Evolutionary conservation across 768 basidiomycete species (phyloP).

Genomic region (Rhizopogon roseolus): DNA sequence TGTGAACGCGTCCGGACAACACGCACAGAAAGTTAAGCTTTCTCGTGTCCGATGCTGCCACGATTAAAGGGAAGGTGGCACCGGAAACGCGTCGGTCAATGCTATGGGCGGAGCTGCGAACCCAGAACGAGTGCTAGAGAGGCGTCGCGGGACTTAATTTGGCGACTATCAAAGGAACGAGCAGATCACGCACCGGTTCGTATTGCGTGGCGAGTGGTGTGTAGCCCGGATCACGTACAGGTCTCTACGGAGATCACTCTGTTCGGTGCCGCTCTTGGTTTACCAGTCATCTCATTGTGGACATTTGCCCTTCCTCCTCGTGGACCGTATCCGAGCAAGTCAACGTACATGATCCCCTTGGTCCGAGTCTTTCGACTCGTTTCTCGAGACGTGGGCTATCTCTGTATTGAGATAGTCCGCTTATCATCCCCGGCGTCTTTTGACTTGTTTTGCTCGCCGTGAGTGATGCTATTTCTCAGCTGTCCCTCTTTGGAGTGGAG

Average conservation of each 20-base stretch:
- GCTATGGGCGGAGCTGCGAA: conserved; percentile 8
- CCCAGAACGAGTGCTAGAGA: conserved; percentile 35
- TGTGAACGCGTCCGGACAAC: conserved; percentile 10
- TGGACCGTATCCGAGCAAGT: conserved; percentile 26
- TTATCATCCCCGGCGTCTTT: conserved; percentile 51
- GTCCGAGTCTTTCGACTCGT: conserved; percentile 41
- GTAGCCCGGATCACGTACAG: conserved; percentile 32
- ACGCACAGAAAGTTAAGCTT: conserved; percentile 25
- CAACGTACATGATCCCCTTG: conserved; percentile 35
- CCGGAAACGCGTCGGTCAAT: conserved; percentile 45
- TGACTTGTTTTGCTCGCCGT: conserved; percentile 46
- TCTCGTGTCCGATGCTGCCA: conserved; percentile 15
- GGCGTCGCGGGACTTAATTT: conserved; percentile 38
- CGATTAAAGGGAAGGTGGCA: conserved; percentile 38
- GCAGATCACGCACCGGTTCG: conserved; percentile 35
- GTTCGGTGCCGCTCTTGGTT: conserved; percentile 27
- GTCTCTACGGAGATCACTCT: conserved; percentile 15
- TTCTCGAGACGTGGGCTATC: conserved; percentile 19
- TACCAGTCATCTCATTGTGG: conserved; percentile 6
- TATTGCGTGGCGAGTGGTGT: conserved; percentile 3
- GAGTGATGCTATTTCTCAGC: conserved; percentile 31
- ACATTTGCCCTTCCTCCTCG: conserved; percentile 9
- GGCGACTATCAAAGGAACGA: conserved; percentile 27
- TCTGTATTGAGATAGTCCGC: conserved; percentile 7
- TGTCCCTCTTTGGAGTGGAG: conserved; percentile 12